Percentiles rank a stretch among this genome's conserved stretches.
Conservation (phyloP, 805 yeast genomes). For the Candida sithepensis region DNA sequence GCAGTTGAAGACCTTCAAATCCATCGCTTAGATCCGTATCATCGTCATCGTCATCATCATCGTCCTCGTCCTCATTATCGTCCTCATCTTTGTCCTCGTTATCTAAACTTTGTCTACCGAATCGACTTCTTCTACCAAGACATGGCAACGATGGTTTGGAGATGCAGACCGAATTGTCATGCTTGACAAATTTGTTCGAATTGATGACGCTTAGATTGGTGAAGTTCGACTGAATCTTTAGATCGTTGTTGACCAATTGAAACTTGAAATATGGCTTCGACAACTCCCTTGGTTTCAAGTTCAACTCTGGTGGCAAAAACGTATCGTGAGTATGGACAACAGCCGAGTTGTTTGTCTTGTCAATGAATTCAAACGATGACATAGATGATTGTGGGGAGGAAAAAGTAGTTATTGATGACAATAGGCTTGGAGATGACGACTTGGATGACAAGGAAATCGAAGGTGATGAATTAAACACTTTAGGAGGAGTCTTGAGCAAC, state of each 20-base stretch:
- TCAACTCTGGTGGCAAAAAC: slow-evolving; percentile 42
- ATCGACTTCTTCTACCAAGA: slow-evolving; percentile 1
- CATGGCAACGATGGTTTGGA: slow-evolving; percentile 22
- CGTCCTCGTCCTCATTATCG: not conserved
- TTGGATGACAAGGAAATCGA: slow-evolving; percentile 24
- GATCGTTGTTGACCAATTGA: slow-evolving; percentile 24
- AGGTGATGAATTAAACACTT: slow-evolving; percentile 18
- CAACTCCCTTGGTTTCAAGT: slow-evolving; percentile 26
- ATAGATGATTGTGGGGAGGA: slow-evolving; percentile 30
- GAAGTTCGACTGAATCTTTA: slow-evolving; percentile 16
- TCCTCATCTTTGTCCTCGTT: not conserved
- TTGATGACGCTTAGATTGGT: slow-evolving; percentile 16
- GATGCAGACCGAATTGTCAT: slow-evolving; percentile 6
- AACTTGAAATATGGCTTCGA: slow-evolving; percentile 22
- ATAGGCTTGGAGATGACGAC: slow-evolving; percentile 29
- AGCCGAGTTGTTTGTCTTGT: slow-evolving; percentile 8
- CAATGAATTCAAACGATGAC: slow-evolving; percentile 21
- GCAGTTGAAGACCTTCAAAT: not conserved
- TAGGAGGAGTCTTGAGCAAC: slow-evolving; percentile 14
- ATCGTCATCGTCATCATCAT: not conserved
- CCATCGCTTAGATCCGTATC: not conserved
- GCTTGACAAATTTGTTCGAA: slow-evolving; percentile 8
- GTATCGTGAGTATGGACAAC: slow-evolving; percentile 17
- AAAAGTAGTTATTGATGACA: slow-evolving; percentile 22
- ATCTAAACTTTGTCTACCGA: not conserved